Evolutionary conservation across 495 filamentous ascomycete species (phyloP).

Genomic region (Cercophora newfieldiana): DNA sequence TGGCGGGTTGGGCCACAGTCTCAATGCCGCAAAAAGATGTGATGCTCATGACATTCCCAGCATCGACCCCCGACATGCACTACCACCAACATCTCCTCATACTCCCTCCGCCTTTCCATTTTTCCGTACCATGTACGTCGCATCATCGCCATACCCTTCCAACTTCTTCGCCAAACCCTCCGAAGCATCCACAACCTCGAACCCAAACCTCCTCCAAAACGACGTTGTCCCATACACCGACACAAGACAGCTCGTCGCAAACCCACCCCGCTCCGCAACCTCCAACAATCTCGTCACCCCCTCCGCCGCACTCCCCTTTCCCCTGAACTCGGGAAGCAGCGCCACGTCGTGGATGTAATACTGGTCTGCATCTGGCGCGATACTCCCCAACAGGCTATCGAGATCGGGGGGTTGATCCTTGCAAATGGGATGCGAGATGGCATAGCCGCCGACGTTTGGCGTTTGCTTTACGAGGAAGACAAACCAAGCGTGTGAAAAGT

Average conservation of each 20-base stretch:
- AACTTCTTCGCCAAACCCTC: slow-evolving; percentile 31
- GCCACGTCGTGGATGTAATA: slow-evolving; percentile 45
- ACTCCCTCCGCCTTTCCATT: neutral
- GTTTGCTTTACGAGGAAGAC: neutral
- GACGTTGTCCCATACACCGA: slow-evolving; percentile 38
- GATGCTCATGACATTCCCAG: neutral
- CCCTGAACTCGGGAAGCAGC: slow-evolving; percentile 30
- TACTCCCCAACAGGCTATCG: slow-evolving; percentile 31
- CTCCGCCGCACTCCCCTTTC: slow-evolving; percentile 26
- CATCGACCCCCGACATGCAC: too few relatives aligned
- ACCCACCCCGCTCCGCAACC: slow-evolving; percentile 21
- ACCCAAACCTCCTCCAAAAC: slow-evolving; percentile 40
- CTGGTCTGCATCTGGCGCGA: slow-evolving; percentile 31
- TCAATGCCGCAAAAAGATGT: too few relatives aligned
- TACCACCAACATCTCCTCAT: too few relatives aligned
- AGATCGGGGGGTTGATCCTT: slow-evolving; percentile 33
- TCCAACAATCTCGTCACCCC: slow-evolving; percentile 20
- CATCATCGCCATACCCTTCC: slow-evolving; percentile 31
- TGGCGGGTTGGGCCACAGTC: too few relatives aligned
- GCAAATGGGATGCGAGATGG: slow-evolving; percentile 40
- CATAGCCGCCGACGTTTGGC: slow-evolving; percentile 29
- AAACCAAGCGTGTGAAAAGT: neutral
- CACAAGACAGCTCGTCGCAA: slow-evolving; percentile 30
- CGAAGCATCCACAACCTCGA: slow-evolving; percentile 22
- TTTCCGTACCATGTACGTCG: slow-evolving; percentile 18